These are phyloP conservation scores for Lactarius trivialis DNA, from an alignment of 768 basidiomycete species.

Conservation along the genomic window DNA sequence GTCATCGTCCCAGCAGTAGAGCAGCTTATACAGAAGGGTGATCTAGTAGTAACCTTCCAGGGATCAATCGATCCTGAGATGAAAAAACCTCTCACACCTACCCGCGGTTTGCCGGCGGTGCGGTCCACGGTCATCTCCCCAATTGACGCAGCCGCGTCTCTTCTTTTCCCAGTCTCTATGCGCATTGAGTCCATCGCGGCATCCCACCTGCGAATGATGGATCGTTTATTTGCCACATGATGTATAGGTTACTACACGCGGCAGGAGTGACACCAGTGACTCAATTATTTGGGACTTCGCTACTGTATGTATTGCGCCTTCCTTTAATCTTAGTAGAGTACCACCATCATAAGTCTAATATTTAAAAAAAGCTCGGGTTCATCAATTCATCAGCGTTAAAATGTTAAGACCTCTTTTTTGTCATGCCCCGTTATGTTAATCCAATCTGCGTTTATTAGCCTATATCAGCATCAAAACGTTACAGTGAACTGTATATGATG, in stretches of 20 bases:
- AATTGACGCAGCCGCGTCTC: background rate
- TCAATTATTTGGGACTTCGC: background rate
- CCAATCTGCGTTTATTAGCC: background rate
- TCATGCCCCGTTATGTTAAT: background rate
- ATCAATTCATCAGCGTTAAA: background rate
- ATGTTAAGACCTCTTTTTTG: background rate
- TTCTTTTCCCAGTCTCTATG: background rate
- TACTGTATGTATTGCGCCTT: background rate
- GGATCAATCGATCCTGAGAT: too few species aligned
- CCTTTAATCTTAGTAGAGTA: background rate
- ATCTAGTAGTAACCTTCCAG: too few species aligned
- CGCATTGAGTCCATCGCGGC: background rate
- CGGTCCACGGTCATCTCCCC: background rate
- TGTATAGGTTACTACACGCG: background rate
- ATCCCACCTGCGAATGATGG: background rate
- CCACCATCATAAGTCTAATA: background rate
- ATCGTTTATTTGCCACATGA: background rate
- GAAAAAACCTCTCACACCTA: background rate
- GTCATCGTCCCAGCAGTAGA: too few species aligned
- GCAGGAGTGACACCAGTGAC: background rate
- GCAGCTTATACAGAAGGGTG: too few species aligned
- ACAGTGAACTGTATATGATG: background rate
- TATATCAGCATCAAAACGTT: background rate
- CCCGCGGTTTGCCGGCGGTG: background rate
- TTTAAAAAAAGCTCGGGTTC: background rate